Evolutionary conservation across 768 basidiomycete genomes (phyloP).

Genomic region (Suillus brevipes): DNA sequence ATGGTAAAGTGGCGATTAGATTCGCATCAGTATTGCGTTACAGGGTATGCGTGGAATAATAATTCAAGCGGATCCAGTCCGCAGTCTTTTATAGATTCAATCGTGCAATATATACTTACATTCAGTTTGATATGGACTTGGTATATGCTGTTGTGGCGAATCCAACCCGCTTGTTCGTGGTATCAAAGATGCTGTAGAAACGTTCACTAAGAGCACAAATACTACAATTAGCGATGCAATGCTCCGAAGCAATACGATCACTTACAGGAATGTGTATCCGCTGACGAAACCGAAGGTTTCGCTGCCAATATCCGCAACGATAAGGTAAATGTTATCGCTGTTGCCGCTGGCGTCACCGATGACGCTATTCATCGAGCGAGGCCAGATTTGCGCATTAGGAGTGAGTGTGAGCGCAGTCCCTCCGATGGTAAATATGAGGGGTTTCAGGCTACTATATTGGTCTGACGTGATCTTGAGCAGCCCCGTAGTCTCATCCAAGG

Average conservation of each 20-base stretch:
- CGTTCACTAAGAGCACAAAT: conserved; percentile 22
- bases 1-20: neutral
- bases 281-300: conserved; percentile 20
- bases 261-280: conserved; percentile 14
- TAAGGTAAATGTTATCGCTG: conserved; percentile 7
- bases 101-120: neutral
- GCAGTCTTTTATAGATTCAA: neutral
- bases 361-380: conserved; percentile 34
- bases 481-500: conserved; percentile 15
- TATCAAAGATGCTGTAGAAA: conserved; percentile 39
- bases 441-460: conserved; percentile 10
- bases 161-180: conserved; percentile 33
- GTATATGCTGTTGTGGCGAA: conserved; percentile 37
- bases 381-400: conserved; percentile 35
- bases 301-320: conserved; percentile 25
- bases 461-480: conserved; percentile 15
- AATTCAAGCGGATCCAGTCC: neutral
- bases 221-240: neutral
- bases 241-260: conserved; percentile 10
- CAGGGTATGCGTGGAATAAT: neutral
- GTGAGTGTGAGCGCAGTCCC: conserved; percentile 28
- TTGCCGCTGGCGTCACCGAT: conserved; percentile 26
- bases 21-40: neutral
- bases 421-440: conserved; percentile 14
- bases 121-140: conserved; percentile 1